Evolutionary conservation across 1,139 yeast genomes (phyloP), one percentile per base, ranked within the genome.

Genomic region (Chernovozyma aurita): DNA sequence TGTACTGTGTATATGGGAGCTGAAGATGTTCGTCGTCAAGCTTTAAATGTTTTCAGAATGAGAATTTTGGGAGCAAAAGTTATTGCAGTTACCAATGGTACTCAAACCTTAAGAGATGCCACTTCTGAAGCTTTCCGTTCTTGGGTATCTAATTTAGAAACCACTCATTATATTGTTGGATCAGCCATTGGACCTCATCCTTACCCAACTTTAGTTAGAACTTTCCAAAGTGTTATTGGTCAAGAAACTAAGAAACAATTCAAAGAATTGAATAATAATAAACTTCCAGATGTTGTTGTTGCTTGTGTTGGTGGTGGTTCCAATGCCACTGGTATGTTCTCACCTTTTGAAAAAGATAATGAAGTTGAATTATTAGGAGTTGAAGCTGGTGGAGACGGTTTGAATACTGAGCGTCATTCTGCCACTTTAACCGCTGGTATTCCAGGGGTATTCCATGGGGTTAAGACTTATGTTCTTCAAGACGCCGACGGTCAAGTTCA

Each of bases 261-360:
- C 65, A 78, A 76, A 49, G 78, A 74, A 48, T 65, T 82, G 46
- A 87, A 86, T 58, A 65, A 76, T 44, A 95, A 95, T 24, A 82
- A 78, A 52, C 72, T 92, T 46, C 98, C 98, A 33, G 86, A 92
- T 54, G 88, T 90, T 12, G 80, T 92, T 30, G 96, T 90, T 42
- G 98, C 99, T 3, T 92, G 99, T 73, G 98, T 92, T 37, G 99
- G 99, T 52, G 99, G 99, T 55, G 99, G 99, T 36, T 87, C 97
- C 24, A 92, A 92, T 70, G 84, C 96, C 35, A 80, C 95, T 29
- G 99, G 99, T 58, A 79, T 92, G 78, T 92, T 92, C 60, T 80
- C 90, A 16, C 97, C 97, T 35, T 92, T 92, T 56, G 95, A 87
- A 57, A 70, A 87, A 16, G 96, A 88, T 55, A 49, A 59, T 11